Percentiles rank a stretch among this genome's conserved stretches.
These are phyloP conservation scores for Fraxinus sp. DNA, from an alignment of 305 asterid species.

Conservation along the genomic window DNA sequence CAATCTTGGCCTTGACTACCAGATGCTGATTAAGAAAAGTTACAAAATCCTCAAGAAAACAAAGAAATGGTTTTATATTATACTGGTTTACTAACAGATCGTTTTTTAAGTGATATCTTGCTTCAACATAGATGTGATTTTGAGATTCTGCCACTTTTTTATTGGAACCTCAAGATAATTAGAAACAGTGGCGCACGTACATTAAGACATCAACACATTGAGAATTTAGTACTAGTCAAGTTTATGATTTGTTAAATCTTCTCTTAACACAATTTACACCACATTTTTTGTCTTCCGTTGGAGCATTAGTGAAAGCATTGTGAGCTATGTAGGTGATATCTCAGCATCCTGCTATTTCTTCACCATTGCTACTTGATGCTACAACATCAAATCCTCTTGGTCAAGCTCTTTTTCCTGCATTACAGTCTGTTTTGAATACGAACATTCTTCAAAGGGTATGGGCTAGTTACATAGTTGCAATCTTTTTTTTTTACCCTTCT, in stretches of 20 bases:
- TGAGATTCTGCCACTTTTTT: background rate
- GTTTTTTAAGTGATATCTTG: background rate
- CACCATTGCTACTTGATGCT: conserved; percentile 49
- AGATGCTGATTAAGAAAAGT: background rate
- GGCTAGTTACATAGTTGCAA: conserved; percentile 6
- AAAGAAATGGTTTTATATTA: background rate
- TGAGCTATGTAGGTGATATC: conserved; percentile 54
- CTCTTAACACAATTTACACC: conserved; percentile 8
- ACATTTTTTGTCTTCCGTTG: background rate
- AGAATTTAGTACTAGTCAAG: background rate
- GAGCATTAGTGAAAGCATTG: conserved; percentile 19
- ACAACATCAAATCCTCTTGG: conserved; percentile 42
- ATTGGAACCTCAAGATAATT: background rate
- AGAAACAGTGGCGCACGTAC: background rate
- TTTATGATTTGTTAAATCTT: background rate
- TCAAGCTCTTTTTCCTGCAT: conserved; percentile 48
- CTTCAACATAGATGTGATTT: background rate
- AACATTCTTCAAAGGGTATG: conserved; percentile 86
- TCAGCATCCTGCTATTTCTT: conserved; percentile 41
- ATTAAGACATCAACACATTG: background rate
- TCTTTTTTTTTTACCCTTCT: background rate
- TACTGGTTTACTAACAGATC: background rate
- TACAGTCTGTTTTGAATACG: conserved; percentile 66
- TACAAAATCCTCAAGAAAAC: background rate
- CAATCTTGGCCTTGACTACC: background rate